phyloP scores from a whole-genome alignment of 768 basidiomycete species.

The Gyrodon lividus region DNA sequence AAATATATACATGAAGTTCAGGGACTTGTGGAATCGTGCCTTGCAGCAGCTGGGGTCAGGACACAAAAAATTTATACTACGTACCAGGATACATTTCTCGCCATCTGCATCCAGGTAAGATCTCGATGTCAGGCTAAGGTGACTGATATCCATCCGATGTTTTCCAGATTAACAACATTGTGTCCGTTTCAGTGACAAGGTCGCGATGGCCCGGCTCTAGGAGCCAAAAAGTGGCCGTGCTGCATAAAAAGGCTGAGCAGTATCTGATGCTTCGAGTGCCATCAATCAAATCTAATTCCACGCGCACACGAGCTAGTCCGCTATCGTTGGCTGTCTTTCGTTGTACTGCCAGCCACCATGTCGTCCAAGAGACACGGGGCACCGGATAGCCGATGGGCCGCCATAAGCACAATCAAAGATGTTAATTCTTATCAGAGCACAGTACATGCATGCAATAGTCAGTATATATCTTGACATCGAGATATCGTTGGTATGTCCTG shows the following conservation, averaged over 20 bases:
- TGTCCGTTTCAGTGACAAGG: slow-evolving; percentile 20
- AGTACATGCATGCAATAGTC: neutral
- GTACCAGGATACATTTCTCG: neutral
- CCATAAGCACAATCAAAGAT: neutral
- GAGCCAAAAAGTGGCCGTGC: slow-evolving; percentile 20
- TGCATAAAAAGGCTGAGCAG: slow-evolving; percentile 21
- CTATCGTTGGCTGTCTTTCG: no score
- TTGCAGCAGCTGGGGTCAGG: neutral
- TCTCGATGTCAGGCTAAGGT: neutral
- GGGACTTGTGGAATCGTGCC: slow-evolving; percentile 1
- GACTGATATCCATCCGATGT: neutral
- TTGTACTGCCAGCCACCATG: neutral
- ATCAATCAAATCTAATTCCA: slow-evolving; percentile 20
- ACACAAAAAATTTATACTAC: neutral
- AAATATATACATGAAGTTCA: neutral
- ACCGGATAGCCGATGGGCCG: neutral
- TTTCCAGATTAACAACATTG: no score
- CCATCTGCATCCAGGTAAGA: neutral
- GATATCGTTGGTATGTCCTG: slow-evolving; percentile 17
- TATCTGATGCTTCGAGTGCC: slow-evolving; percentile 21
- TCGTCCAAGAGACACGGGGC: neutral
- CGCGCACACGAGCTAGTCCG: neutral
- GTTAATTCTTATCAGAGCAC: neutral
- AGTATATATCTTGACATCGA: neutral
- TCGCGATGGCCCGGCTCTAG: slow-evolving; percentile 20